These are phyloP conservation scores for Candida pseudocylindracea DNA, from an alignment of 1,139 yeast genomes.

Conservation along the genomic window DNA sequence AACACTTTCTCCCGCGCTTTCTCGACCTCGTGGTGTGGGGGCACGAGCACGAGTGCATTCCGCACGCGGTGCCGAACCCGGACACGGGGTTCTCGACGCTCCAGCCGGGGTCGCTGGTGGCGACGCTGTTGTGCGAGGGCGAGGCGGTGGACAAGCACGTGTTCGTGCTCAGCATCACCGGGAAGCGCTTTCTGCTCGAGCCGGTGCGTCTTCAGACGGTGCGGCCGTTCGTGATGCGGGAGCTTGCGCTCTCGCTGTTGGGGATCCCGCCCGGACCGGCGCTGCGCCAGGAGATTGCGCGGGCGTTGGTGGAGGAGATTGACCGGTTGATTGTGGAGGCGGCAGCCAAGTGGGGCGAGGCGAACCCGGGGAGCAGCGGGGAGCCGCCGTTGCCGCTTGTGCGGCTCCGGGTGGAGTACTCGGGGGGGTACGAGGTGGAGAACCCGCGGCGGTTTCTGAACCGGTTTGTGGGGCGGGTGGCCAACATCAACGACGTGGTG, in stretches of 20 bases:
- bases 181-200: constrained; percentile 35
- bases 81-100: constrained; percentile 55
- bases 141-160: constrained; percentile 61
- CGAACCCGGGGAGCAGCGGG: constrained; percentile 7
- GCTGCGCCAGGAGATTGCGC: constrained; percentile 35
- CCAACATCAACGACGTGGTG: constrained; percentile 72
- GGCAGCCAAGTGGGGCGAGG: constrained; percentile 19
- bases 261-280: constrained; percentile 43
- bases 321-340: constrained; percentile 47
- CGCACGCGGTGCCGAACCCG: constrained; percentile 43
- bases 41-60: constrained; percentile 90
- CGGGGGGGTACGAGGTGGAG: constrained; percentile 82
- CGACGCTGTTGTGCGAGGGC: constrained; percentile 74
- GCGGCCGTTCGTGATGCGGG: constrained; percentile 64
- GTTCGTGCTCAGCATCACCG: constrained; percentile 43
- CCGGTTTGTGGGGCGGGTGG: constrained; percentile 75
- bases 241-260: constrained; percentile 29
- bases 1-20: constrained; percentile 59
- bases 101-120: constrained; percentile 90
- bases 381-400: constrained; percentile 30
- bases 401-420: constrained; percentile 59
- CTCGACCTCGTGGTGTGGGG: constrained; percentile 86
- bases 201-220: constrained; percentile 50
- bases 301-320: constrained; percentile 38
- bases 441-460: constrained; percentile 80